Percentiles rank a stretch among this genome's conserved stretches.
Conservation (phyloP, 2,329 filamentous ascomycete genomes). For the Diaporthe sp. region DNA sequence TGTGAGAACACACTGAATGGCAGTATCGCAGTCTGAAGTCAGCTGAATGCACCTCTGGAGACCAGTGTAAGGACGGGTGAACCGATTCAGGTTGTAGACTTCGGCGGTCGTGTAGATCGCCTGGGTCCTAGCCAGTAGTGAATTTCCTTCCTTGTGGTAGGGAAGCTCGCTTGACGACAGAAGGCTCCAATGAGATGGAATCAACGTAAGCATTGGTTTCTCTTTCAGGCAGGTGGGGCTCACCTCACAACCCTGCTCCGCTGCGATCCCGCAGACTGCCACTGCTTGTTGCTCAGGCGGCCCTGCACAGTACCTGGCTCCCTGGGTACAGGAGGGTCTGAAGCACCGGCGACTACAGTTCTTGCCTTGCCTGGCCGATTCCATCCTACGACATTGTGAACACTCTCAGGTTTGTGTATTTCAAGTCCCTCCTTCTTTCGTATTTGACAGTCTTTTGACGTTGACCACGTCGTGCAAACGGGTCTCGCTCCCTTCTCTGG, state of each 20-base stretch:
- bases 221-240: conserved; percentile 22
- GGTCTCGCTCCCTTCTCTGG: too few relatives aligned
- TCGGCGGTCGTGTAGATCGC: background rate
- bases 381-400: too few relatives aligned
- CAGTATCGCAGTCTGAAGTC: background rate
- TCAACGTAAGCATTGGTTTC: conserved; percentile 8
- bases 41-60: background rate
- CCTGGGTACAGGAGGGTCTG: too few relatives aligned
- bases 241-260: background rate
- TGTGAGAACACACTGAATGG: background rate
- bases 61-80: background rate
- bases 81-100: background rate
- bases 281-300: background rate
- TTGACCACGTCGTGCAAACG: too few relatives aligned
- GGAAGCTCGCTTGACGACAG: background rate
- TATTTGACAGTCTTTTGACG: background rate
- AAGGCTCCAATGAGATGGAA: conserved; percentile 12
- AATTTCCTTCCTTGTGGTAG: background rate
- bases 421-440: background rate
- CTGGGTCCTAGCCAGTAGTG: background rate
- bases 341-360: too few relatives aligned
- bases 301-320: too few relatives aligned
- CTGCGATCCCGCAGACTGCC: background rate
- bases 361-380: background rate
- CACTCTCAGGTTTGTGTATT: background rate